A percentile compares a stretch with the other conserved stretches of the same genome.
Conservation (phyloP, 352 stramenopile genomes). For the Pythium vanterpoolii region DNA sequence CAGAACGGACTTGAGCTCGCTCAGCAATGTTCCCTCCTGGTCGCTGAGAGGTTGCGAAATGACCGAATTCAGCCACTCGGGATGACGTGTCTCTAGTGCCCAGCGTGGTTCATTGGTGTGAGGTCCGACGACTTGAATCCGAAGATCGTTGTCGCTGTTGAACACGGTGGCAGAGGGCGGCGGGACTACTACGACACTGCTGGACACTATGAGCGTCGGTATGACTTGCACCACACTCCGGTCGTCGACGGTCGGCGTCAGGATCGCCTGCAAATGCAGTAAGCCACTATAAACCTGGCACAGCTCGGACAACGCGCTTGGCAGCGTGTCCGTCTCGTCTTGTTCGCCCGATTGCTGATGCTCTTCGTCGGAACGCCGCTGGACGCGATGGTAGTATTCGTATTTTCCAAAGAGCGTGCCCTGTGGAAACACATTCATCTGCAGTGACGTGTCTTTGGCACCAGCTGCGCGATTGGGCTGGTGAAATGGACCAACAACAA, state of each 20-base stretch:
- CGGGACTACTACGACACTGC: not conserved
- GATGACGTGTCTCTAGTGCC: conserved; percentile 2
- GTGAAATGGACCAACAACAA: conserved; percentile 20
- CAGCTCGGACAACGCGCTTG: not conserved
- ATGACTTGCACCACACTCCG: not conserved
- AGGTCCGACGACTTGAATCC: not conserved
- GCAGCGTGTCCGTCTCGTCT: not conserved
- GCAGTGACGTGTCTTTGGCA: not conserved
- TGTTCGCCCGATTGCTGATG: not conserved
- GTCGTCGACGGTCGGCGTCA: conserved; percentile 13
- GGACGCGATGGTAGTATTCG: conserved; percentile 22
- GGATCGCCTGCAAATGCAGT: not conserved
- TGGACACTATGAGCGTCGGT: conserved; percentile 5
- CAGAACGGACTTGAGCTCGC: conserved; percentile 1
- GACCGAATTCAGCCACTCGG: conserved; percentile 11
- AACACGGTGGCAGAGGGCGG: not conserved
- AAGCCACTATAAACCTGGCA: not conserved
- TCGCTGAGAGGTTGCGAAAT: conserved; percentile 13
- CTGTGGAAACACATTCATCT: conserved; percentile 22
- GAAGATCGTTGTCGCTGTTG: not conserved
- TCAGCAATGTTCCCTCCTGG: conserved; percentile 10
- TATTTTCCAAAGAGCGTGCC: conserved; percentile 17
- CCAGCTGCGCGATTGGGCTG: not conserved
- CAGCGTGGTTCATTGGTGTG: not conserved
- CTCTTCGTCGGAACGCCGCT: not conserved